These are phyloP conservation scores for Trifolium fragiferum DNA, from an alignment of 306 rosid genomes.

Conservation along the genomic window DNA sequence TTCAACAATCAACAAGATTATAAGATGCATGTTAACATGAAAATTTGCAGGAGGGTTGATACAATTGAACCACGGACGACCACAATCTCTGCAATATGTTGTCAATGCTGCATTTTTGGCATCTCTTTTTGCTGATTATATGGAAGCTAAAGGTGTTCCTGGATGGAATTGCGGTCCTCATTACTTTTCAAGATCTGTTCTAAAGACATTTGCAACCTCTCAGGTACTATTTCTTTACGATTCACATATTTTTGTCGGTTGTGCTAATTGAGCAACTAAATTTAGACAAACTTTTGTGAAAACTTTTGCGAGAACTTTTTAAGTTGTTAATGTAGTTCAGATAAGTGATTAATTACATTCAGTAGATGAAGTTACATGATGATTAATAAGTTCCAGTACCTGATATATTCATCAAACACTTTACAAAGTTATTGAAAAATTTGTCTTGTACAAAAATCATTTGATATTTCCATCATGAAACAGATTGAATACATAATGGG, in stretches of 20 bases:
- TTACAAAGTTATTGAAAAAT: too few relatives aligned
- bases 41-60: slow-evolving; percentile 65
- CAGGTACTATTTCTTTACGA: slow-evolving; percentile 56
- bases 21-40: slow-evolving; percentile 16
- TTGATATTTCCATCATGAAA: not conserved
- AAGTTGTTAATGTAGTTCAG: too few relatives aligned
- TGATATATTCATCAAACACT: too few relatives aligned
- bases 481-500: slow-evolving; percentile 75
- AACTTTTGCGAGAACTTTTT: too few relatives aligned
- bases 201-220: slow-evolving; percentile 62
- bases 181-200: slow-evolving; percentile 39
- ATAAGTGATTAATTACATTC: too few relatives aligned
- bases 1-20: not conserved
- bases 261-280: too few relatives aligned
- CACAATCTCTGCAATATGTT: slow-evolving; percentile 62
- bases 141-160: slow-evolving; percentile 53
- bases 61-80: slow-evolving; percentile 54
- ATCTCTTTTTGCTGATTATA: slow-evolving; percentile 64
- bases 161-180: slow-evolving; percentile 62
- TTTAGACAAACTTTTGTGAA: too few relatives aligned
- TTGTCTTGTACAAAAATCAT: too few relatives aligned
- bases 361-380: too few relatives aligned
- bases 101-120: slow-evolving; percentile 74
- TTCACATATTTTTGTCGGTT: too few relatives aligned
- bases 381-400: too few relatives aligned